A percentile compares a stretch with the other conserved stretches of the same genome.
phyloP scores from a whole-genome alignment of 345 rosid species.

The Microcos paniculata region DNA sequence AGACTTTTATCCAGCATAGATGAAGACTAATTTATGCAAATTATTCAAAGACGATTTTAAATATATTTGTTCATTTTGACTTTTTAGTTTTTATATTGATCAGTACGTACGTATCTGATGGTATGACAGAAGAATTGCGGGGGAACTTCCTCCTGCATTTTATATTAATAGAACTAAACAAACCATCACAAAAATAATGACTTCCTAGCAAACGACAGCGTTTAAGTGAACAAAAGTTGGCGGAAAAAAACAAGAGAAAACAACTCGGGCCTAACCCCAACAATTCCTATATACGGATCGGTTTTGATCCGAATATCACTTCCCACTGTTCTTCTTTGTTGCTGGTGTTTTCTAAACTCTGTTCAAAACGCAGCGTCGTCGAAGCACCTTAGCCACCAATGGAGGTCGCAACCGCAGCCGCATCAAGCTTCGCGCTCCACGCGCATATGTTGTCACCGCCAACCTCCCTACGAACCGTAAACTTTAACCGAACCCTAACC shows the following conservation, averaged over 20 bases:
- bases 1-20: not conserved
- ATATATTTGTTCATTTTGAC: not conserved
- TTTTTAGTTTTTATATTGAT: no score
- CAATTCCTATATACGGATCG: not conserved
- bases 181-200: no score
- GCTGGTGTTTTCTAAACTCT: not conserved
- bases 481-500: slow-evolving; percentile 22
- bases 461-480: slow-evolving; percentile 27
- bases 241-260: no score
- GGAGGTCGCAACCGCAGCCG: slow-evolving; percentile 51
- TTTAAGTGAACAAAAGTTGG: no score
- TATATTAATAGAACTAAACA: no score
- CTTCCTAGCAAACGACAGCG: not conserved
- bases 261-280: not conserved
- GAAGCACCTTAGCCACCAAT: slow-evolving; percentile 21
- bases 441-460: slow-evolving; percentile 36
- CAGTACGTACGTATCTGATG: not conserved
- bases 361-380: not conserved
- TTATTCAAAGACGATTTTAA: not conserved
- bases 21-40: not conserved
- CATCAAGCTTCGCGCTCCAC: slow-evolving; percentile 45
- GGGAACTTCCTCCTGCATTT: no score
- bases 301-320: not conserved
- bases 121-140: no score
- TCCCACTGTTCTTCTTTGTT: not conserved